Evolutionary conservation across 2,329 filamentous ascomycete genomes (phyloP), one percentile per base, ranked within the genome.

Genomic region (Aspergillus japonicus): DNA sequence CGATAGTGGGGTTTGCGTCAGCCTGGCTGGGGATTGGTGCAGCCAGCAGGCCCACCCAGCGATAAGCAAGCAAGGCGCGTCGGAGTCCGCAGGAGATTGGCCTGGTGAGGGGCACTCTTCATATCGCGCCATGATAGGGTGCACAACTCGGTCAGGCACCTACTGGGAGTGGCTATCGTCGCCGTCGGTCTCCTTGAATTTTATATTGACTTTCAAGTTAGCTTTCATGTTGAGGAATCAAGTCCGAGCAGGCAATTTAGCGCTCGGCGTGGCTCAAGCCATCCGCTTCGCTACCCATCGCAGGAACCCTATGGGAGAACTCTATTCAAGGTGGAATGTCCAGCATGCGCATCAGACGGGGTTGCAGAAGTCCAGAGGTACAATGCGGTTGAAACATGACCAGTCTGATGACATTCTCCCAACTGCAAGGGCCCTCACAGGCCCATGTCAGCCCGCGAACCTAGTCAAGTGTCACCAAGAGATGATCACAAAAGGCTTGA

Each of bases 31-130:
- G 53, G 53, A 55, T 55, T 55, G 53, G 53, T 47, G 53, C 24
- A 21, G 19, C 29, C n/a, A 7, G 11, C 11, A 5, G 26, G 53
- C 24, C 53, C 53, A 44, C 42, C 53, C 11, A 24, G 16, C 16
- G 53, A 55, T 55, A 55, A 55, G 53, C 39, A 55, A 44, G 53
- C 53, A 55, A 55, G 53, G 53, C 42, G 53, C 53, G 53, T 55
- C 53, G 53, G 53, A 55, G 42, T 55, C 53, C 53, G 53, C 42
- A 55, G 53, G 53, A 47, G 53, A 54, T 42, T 35, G 24, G 42
- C 42, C 23, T 10, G 42, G 19, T 16, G n/a, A 33, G 42, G 24
- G 23, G 12, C 14, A 47, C 14, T 16, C 16, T 16, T 23, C n/a
- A 44, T 44, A n/a, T 44, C 16, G 39, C 39, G 16, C 39, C 39